A percentile compares a stretch with the other conserved stretches of the same genome.
Evolutionary conservation across 805 yeast species (phyloP).

Genomic region (Saccharomycopsis oosterbeekiorum): DNA sequence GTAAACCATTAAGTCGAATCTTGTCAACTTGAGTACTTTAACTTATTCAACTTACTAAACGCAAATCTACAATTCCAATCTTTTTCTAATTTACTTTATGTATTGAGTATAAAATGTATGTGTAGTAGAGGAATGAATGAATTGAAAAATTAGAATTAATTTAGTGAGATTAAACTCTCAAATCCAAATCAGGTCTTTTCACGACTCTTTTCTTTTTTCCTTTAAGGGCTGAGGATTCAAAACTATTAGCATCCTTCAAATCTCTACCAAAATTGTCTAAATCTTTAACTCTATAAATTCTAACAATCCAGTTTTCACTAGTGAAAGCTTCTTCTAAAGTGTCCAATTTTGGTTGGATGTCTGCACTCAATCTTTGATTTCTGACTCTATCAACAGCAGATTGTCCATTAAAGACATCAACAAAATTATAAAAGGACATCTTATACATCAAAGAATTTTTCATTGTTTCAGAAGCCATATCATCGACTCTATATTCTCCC

Average conservation of each 20-base stretch:
- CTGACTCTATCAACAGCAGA: constrained; percentile 81
- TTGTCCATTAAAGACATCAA: constrained; percentile 50
- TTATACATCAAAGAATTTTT: constrained; percentile 86
- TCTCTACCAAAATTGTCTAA: constrained; percentile 81
- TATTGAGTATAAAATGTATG: neutral
- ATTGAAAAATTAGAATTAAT: neutral
- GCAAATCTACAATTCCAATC: neutral
- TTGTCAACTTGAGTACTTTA: no score
- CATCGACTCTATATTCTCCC: constrained; percentile 87
- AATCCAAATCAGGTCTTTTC: constrained; percentile 46
- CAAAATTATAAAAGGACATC: constrained; percentile 82
- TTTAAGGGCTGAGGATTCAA: constrained; percentile 31
- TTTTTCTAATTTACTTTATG: neutral
- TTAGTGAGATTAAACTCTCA: constrained; percentile 30
- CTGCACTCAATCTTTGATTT: constrained; percentile 57
- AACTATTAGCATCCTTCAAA: constrained; percentile 44
- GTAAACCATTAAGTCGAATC: no score
- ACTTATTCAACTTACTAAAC: no score
- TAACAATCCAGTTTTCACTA: constrained; percentile 91
- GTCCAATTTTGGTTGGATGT: constrained; percentile 46
- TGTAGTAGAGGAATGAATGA: neutral
- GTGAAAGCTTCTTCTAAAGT: constrained; percentile 92
- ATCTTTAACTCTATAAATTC: constrained; percentile 87
- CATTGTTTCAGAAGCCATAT: constrained; percentile 76
- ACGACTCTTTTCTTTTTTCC: constrained; percentile 33